Evolutionary conservation across 768 basidiomycete species (phyloP), one percentile per base, ranked within the genome.

Genomic region (Lentinula lateritia): DNA sequence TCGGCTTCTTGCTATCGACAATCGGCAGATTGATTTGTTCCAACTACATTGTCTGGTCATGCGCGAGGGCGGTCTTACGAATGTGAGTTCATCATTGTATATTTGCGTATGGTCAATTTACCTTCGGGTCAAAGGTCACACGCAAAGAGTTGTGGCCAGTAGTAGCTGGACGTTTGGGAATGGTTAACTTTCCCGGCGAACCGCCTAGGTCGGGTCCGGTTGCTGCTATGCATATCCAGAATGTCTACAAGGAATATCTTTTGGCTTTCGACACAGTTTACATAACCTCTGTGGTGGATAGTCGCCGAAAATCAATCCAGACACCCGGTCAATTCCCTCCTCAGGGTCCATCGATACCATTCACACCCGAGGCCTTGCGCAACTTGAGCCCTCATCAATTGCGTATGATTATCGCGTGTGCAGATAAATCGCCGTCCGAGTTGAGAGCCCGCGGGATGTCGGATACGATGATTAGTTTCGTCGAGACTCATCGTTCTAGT

Each of bases 151-250:
- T 77, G 61, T 91, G 89, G 90, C 67, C 80, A 15, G 74, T 87
- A 50, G 82, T 92, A 60, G 90, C 82, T 16, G 89, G 81, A n/a
- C 80, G 79, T 23, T 76, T 92, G 71, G 86, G 84, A 16, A 83
- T 86, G 66, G 78, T 86, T 2, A 79, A 85, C 58, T 88, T 90
- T 64, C 85, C 85, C 2, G 86, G 79, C 4, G 85, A 89, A 63
- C 87, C 89, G 10, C 76, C 83, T 5, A 85, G 82, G 65, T 79
- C 80, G 32, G 86, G 85, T 3, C 88, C 88, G 2, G 85, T 73
- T 23, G 77, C 83, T 35, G 89, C 87, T 0, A 79, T 80, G 55
- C 83, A 84, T 28, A 72, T 92, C 4, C 78, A 80, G 1, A 78
- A 82, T 63, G 76, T 85, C 28, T 90, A 90, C 72, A 80, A 81